phyloP scores from a whole-genome alignment of 148 eudicot species.

The Chenopodium quinoa region DNA sequence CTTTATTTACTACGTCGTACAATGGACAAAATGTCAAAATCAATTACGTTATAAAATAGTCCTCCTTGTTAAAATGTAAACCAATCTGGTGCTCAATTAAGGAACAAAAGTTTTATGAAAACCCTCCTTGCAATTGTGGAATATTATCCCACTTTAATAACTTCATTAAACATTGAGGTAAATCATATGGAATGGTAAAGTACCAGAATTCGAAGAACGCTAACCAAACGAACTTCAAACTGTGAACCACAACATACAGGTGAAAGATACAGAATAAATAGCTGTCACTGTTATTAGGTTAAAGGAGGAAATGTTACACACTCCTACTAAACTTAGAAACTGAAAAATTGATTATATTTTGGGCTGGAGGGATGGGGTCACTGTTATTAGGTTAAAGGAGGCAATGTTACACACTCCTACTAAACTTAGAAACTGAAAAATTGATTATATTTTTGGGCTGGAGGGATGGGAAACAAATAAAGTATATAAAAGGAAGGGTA shows the following conservation, averaged over 20 bases:
- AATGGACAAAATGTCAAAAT: not conserved
- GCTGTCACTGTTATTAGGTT: not conserved
- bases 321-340: no score
- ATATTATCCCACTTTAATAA: not conserved
- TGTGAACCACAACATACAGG: not conserved
- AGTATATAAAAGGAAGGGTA: not conserved
- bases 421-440: no score
- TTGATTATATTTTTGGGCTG: not conserved
- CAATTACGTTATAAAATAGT: not conserved
- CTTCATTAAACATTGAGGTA: not conserved
- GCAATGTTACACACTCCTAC: no score
- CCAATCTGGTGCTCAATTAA: not conserved
- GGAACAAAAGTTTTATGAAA: not conserved
- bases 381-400: no score
- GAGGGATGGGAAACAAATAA: not conserved
- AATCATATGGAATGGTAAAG: not conserved
- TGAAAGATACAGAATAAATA: not conserved
- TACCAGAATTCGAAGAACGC: not conserved
- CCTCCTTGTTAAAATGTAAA: not conserved
- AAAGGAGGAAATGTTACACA: no score
- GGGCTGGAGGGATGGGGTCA: not conserved
- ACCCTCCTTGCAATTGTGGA: not conserved
- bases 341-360: not conserved
- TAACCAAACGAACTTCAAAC: not conserved
- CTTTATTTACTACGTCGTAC: not conserved